These are phyloP conservation scores for Mangifera indica DNA, from an alignment of 345 rosid genomes.

Conservation along the genomic window DNA sequence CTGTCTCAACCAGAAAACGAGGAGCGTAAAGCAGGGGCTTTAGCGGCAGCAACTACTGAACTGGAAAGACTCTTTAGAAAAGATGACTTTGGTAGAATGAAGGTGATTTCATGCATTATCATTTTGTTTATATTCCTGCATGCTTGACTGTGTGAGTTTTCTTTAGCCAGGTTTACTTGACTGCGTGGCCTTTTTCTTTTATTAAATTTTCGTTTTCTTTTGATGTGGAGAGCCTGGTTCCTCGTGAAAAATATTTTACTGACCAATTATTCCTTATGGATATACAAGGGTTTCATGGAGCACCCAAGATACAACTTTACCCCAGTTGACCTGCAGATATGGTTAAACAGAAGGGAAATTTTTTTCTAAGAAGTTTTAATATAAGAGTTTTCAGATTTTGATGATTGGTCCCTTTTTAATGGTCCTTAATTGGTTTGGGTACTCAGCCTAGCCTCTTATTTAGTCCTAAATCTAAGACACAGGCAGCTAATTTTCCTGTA, in stretches of 20 bases:
- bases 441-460: background rate
- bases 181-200: background rate
- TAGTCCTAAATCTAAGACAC: background rate
- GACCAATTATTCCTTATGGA: background rate
- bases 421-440: constrained; percentile 7
- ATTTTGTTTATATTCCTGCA: constrained; percentile 2
- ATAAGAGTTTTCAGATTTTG: background rate
- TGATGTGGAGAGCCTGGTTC: constrained; percentile 2
- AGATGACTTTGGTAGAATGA: constrained; percentile 85
- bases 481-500: constrained; percentile 6
- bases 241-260: constrained; percentile 1
- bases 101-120: constrained; percentile 46
- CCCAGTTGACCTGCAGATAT: constrained; percentile 7
- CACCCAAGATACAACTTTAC: background rate
- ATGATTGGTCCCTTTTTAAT: background rate
- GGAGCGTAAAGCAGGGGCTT: constrained; percentile 72
- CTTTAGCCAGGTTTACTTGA: background rate
- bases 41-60: constrained; percentile 88
- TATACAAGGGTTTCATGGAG: constrained; percentile 6
- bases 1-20: constrained; percentile 77
- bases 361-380: background rate
- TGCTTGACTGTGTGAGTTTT: background rate
- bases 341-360: background rate
- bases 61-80: constrained; percentile 84
- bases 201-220: background rate